Evolutionary conservation across 2,329 filamentous ascomycete genomes (phyloP).

Genomic region (Diplodia corticola): DNA sequence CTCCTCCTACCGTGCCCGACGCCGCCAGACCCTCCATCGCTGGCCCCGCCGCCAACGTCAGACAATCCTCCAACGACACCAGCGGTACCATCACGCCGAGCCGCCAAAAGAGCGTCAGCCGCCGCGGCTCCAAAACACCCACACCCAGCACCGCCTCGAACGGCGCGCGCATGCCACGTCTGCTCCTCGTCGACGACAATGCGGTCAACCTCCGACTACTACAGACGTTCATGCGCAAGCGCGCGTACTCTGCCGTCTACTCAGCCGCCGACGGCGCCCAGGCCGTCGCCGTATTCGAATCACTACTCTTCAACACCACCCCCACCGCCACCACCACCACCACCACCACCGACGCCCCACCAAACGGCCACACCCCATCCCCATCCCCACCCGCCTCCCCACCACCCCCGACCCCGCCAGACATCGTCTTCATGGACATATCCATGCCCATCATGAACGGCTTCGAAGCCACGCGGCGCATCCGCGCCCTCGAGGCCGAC

Average conservation of each 20-base stretch:
- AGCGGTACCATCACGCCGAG: neutral
- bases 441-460: conserved; percentile 51
- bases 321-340: too few relatives aligned
- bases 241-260: conserved; percentile 22
- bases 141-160: neutral
- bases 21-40: neutral
- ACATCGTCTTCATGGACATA: conserved; percentile 51
- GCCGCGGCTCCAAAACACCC: neutral
- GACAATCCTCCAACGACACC: neutral
- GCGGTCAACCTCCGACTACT: conserved; percentile 55
- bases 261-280: conserved; percentile 46
- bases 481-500: conserved; percentile 38
- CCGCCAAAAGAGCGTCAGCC: neutral
- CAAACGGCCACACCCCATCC: neutral
- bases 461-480: conserved; percentile 46
- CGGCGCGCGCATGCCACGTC: conserved; percentile 2
- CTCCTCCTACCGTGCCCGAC: too few relatives aligned
- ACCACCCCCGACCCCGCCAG: conserved; percentile 25
- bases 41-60: neutral
- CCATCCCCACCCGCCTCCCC: neutral
- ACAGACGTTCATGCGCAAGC: conserved; percentile 40
- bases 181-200: conserved; percentile 26
- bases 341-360: too few relatives aligned
- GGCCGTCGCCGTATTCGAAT: conserved; percentile 41
- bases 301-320: conserved; percentile 22